Evolutionary conservation across 2,329 filamentous ascomycete genomes (phyloP), one percentile per base, ranked within the genome.

Genomic region (Davidsoniella eucalypti): DNA sequence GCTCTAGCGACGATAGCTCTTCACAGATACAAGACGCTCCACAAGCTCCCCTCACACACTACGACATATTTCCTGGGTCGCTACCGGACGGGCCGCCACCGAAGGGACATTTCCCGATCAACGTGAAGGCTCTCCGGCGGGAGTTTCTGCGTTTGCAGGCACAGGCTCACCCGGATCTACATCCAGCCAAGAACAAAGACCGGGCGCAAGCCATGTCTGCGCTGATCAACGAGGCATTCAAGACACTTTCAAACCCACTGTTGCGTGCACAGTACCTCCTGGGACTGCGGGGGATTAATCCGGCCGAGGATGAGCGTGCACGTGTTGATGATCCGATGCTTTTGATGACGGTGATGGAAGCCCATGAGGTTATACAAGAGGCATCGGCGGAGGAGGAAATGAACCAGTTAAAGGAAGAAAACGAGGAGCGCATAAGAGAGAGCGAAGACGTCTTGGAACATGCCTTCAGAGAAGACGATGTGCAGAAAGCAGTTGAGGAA

Each of bases 151-250:
- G 78, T 54, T 75, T 95, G 1, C 92, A 98, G 66, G 76, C 80
- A 16, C 71, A 73, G 41, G 76, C 82, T 9, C 85, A 92, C 64
- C 85, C 85, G 1, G 85, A 92, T 63, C 69, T 82, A 54, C 69
- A 73, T 61, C 69, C 76, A 57, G 55, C 71, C 57, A 41, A 47
- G 12, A 39, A 70, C 62, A 70, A 81, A 66, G 57, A 67, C 58
- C 59, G 73, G 44, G 87, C 87, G 17, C 85, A 93, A 63, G 83
- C 79, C 0, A 69, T 80, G n/a, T 92, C 84, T 8, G 76, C 86
- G 6, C 74, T 77, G 23, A 88, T 96, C 63, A 96, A 96, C 70
- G 82, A 87, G 56, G 92, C 92, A 0, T 96, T 93, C 72, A 82
- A 78, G 60, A 94, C 88, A 2, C 75, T 98, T 0, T 69, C 76